Evolutionary conservation across 306 rosid genomes (phyloP).

Genomic region (Trichosanthes cucumerina): DNA sequence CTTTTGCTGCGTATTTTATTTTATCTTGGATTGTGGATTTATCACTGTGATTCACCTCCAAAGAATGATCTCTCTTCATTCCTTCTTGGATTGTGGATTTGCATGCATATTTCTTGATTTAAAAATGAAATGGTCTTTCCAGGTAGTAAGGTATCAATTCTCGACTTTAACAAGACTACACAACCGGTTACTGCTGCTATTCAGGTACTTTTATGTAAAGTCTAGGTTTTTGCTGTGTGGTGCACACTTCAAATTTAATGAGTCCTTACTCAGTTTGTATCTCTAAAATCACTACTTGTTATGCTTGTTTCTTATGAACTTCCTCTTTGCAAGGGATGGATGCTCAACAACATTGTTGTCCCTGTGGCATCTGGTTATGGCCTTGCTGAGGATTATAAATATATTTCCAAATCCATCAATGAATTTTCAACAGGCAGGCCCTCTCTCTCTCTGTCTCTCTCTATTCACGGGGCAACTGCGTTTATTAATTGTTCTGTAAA

Average conservation of each 20-base stretch:
- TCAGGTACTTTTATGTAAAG: conserved; percentile 35
- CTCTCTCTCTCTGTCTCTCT: conserved; percentile 4
- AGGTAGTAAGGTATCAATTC: conserved; percentile 64
- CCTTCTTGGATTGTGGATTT: not conserved
- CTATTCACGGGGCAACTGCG: not conserved
- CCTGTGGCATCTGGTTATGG: conserved; percentile 77
- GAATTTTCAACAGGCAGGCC: conserved; percentile 67
- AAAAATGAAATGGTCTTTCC: conserved; percentile 15
- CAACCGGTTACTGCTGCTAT: conserved; percentile 29
- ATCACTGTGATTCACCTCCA: not conserved
- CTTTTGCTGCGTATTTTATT: not conserved
- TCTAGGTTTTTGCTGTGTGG: not conserved
- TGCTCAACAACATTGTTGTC: conserved; percentile 72
- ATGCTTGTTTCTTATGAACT: not conserved
- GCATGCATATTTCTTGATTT: not conserved
- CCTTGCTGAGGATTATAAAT: conserved; percentile 66
- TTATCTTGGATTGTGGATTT: not conserved
- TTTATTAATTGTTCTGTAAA: not conserved
- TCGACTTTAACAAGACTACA: conserved; percentile 75
- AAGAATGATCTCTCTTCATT: not conserved
- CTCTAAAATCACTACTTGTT: not conserved
- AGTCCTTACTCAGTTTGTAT: not conserved
- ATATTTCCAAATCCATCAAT: conserved; percentile 64
- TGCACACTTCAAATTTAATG: not conserved
- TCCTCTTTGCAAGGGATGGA: conserved; percentile 53